Evolutionary conservation across 1,284 basidiomycete species (phyloP), one percentile per base, ranked within the genome.

Genomic region (Leccinum angustisporum): DNA sequence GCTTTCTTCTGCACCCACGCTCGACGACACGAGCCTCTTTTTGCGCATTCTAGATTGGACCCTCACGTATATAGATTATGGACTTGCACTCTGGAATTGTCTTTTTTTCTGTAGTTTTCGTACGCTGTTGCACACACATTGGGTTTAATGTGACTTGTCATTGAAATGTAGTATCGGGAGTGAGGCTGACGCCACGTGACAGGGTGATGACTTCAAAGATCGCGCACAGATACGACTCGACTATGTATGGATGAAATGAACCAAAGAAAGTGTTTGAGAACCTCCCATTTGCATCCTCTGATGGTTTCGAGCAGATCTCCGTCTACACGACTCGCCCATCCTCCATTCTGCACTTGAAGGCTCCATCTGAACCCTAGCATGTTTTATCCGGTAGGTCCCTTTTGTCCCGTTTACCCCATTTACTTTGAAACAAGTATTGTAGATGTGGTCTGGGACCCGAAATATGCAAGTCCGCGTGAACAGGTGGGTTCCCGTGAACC

Each of bases 251-350:
- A 9, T 43, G 40, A 43, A 43, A 43, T 43, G 40, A n/a, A 43
- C 40, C n/a, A n/a, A 43, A 9, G 43, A 46, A 46, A 46, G 43
- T 61, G 38, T 18, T 36, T 33, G 7, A 18, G 21, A 40, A 51
- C 59, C 50, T 52, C 48, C n/a, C n/a, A 31, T 25, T 38, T 58
- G 77, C 43, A 77, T 80, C 4, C 63, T 82, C 10, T 79, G 79
- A 66, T 81, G 79, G 80, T 81, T 80, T 71, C 70, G 80, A 38
- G 80, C 81, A 27, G 82, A 84, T 68, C 70, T 83, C 38, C 76
- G 82, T 48, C 67, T 81, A 21, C 78, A 54, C 31, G 40, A 65
- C 63, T 50, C 31, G 2, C 54, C 56, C 46, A 30, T 27, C 31
- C 27, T 51, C 34, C 34, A 40, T 36, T 18, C 33, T 53, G 46